phyloP scores from a whole-genome alignment of 1,139 yeast species.

The Hansenula anomala region DNA sequence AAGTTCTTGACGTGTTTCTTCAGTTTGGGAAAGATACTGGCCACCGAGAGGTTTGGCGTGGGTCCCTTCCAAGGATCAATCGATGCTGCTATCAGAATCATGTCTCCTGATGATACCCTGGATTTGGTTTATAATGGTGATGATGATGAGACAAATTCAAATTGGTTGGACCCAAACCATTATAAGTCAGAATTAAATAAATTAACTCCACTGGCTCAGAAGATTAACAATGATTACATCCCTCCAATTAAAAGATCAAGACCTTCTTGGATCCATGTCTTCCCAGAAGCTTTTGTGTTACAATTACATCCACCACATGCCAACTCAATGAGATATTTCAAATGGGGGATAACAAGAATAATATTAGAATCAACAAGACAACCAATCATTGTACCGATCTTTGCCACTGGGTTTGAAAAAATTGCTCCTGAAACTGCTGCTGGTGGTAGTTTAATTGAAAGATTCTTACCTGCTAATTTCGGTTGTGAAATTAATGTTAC shows the following conservation, averaged over 20 bases:
- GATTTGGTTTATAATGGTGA: constrained; percentile 40
- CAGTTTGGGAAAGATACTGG: constrained; percentile 80
- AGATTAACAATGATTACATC: constrained; percentile 24
- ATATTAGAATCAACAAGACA: constrained; percentile 77
- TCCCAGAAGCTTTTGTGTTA: constrained; percentile 92
- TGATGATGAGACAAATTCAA: constrained; percentile 5
- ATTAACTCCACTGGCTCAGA: constrained; percentile 6
- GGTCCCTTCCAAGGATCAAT: constrained; percentile 92
- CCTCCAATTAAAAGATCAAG: constrained; percentile 51
- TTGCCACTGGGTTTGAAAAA: constrained; percentile 80
- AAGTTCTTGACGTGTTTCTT: constrained; percentile 56
- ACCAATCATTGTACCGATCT: constrained; percentile 89
- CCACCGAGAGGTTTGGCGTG: constrained; percentile 82
- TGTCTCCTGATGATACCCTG: constrained; percentile 73
- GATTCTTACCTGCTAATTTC: constrained; percentile 59
- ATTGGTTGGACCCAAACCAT: constrained; percentile 12
- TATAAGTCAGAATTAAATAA: background rate
- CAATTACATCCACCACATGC: constrained; percentile 76
- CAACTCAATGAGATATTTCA: constrained; percentile 88
- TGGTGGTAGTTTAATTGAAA: constrained; percentile 44
- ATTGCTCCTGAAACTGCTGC: constrained; percentile 77
- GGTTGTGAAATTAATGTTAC: constrained; percentile 67
- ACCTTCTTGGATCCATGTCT: constrained; percentile 90
- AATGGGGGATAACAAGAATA: constrained; percentile 90
- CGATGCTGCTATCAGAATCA: constrained; percentile 84